Evolutionary conservation across 148 eudicot species (phyloP).

Genomic region (Heliamphora exappendiculata): DNA sequence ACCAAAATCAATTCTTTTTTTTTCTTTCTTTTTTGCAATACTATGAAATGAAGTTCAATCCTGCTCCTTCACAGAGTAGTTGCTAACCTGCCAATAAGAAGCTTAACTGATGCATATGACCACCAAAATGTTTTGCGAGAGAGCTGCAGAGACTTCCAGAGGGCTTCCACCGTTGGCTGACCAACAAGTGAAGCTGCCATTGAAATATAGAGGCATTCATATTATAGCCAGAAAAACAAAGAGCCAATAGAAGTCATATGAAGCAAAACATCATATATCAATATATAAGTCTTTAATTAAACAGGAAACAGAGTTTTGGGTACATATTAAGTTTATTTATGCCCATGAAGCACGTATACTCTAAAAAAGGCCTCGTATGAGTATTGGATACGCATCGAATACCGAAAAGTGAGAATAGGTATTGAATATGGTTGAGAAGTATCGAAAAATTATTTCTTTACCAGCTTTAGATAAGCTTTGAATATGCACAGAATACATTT

Average conservation of each 20-base stretch:
- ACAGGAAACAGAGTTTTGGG: background rate
- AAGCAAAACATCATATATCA: background rate
- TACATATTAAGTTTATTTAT: background rate
- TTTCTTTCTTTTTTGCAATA: background rate
- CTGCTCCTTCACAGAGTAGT: background rate
- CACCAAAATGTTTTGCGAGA: background rate
- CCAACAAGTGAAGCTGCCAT: background rate
- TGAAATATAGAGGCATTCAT: background rate
- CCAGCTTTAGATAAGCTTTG: too few relatives aligned
- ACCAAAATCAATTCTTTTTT: background rate
- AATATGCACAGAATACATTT: too few relatives aligned
- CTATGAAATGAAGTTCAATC: background rate
- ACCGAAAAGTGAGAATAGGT: too few relatives aligned
- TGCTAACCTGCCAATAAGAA: background rate
- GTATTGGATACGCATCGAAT: too few relatives aligned
- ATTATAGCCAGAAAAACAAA: conserved; percentile 3
- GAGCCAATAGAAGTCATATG: background rate
- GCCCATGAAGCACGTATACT: too few relatives aligned
- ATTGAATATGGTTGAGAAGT: too few relatives aligned
- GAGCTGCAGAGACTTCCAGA: too few relatives aligned
- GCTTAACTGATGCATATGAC: background rate
- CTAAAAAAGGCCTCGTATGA: too few relatives aligned
- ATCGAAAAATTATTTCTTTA: too few relatives aligned
- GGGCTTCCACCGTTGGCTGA: background rate
- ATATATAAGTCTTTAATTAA: background rate